These are phyloP conservation scores for Eucalyptus tenuipes DNA, from an alignment of 345 rosid genomes.

Conservation along the genomic window DNA sequence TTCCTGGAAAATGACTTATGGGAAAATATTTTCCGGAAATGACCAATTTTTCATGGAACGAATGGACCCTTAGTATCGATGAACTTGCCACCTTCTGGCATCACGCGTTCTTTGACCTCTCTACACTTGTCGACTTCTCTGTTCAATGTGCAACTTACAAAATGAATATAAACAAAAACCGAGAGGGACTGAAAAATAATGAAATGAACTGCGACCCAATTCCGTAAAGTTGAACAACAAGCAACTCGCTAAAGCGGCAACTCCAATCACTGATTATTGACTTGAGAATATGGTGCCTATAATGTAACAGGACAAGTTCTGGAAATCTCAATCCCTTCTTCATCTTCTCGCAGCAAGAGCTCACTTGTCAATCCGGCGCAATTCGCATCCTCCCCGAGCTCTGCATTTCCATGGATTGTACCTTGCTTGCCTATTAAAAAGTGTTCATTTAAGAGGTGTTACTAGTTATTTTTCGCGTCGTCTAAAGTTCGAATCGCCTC, in stretches of 20 bases:
- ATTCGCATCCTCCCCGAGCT: not conserved
- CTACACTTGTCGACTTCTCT: rapidly evolving
- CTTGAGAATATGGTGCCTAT: rapidly evolving
- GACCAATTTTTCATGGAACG: no score
- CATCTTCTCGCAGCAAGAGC: not conserved
- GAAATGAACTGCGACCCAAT: not conserved
- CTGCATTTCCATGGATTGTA: not conserved
- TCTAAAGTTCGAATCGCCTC: not conserved
- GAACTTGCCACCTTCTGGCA: not conserved
- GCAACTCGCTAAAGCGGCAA: not conserved
- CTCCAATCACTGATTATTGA: not conserved
- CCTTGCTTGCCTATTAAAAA: not conserved
- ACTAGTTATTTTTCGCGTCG: not conserved
- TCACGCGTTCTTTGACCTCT: rapidly evolving
- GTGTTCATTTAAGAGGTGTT: rapidly evolving
- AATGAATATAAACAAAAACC: no score
- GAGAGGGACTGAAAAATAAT: rapidly evolving
- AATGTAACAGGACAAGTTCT: not conserved
- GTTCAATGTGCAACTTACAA: rapidly evolving
- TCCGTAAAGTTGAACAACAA: not conserved
- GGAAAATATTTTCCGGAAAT: no score
- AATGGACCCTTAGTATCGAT: rapidly evolving
- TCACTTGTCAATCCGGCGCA: rapidly evolving
- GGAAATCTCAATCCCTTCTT: not conserved
- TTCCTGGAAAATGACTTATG: no score